Evolutionary conservation across 2,329 filamentous ascomycete species (phyloP).

Genomic region (Exophiala oligosperma): DNA sequence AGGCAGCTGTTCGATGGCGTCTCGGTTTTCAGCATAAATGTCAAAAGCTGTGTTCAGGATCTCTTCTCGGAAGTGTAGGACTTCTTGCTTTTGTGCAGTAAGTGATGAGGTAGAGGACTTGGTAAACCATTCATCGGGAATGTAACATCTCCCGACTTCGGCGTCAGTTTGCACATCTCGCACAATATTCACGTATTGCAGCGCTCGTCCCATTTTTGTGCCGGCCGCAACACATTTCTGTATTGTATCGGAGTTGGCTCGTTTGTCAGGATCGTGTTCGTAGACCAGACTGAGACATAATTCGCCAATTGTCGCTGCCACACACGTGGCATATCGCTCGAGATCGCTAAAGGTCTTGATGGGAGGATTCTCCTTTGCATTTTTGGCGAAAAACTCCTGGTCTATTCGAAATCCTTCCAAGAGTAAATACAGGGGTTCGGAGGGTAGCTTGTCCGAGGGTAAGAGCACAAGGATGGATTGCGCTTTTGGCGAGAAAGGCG

Average conservation of each 20-base stretch:
- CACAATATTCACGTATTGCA: slow-evolving; percentile 78
- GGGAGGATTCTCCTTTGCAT: slow-evolving; percentile 44
- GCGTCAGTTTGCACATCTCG: slow-evolving; percentile 71
- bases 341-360: slow-evolving; percentile 62
- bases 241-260: slow-evolving; percentile 26
- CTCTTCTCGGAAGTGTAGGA: slow-evolving; percentile 46
- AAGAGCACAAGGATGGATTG: slow-evolving; percentile 60
- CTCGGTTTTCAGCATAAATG: slow-evolving; percentile 57
- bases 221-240: slow-evolving; percentile 57
- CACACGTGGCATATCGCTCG: slow-evolving; percentile 63
- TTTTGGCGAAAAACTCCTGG: slow-evolving; percentile 51
- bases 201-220: slow-evolving; percentile 66
- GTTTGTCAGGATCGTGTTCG: slow-evolving; percentile 46
- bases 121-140: slow-evolving; percentile 65
- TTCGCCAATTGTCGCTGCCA: slow-evolving; percentile 71
- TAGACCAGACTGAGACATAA: slow-evolving; percentile 68
- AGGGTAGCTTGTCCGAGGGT: slow-evolving; percentile 57
- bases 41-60: slow-evolving; percentile 62
- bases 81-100: slow-evolving; percentile 25
- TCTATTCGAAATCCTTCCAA: slow-evolving; percentile 70
- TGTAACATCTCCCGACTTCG: slow-evolving; percentile 64
- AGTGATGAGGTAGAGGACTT: slow-evolving; percentile 49
- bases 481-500: slow-evolving; percentile 53
- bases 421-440: slow-evolving; percentile 62
- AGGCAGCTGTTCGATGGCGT: slow-evolving; percentile 63